phyloP scores from a whole-genome alignment of 2,329 filamentous ascomycete species.

The Diaporthe velutina region DNA sequence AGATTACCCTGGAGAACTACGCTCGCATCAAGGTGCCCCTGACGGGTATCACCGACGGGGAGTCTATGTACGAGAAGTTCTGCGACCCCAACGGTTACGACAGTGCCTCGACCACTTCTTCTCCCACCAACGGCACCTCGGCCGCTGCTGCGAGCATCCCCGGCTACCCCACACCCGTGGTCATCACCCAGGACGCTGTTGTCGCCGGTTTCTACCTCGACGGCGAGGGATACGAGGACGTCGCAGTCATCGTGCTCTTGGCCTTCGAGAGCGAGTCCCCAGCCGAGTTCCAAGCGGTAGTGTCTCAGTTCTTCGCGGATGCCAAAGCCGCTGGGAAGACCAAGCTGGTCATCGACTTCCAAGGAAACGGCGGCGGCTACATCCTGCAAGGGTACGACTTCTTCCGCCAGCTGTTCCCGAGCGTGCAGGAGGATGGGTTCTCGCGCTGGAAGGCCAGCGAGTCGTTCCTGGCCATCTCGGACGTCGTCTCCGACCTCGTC shows the following conservation, averaged over 20 bases:
- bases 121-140: slow-evolving; percentile 22
- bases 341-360: slow-evolving; percentile 71
- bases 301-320: slow-evolving; percentile 51
- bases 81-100: slow-evolving; percentile 44
- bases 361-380: slow-evolving; percentile 69
- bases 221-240: slow-evolving; percentile 47
- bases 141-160: slow-evolving; percentile 38
- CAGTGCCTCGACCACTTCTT: background rate
- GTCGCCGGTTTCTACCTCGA: slow-evolving; percentile 52
- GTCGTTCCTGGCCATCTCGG: slow-evolving; percentile 59
- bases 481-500: slow-evolving; percentile 57
- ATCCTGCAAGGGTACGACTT: slow-evolving; percentile 73
- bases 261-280: slow-evolving; percentile 45
- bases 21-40: slow-evolving; percentile 48
- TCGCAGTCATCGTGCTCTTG: slow-evolving; percentile 49
- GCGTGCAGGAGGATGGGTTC: slow-evolving; percentile 55
- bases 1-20: slow-evolving; percentile 47
- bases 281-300: slow-evolving; percentile 52
- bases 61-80: slow-evolving; percentile 51
- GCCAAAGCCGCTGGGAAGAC: slow-evolving; percentile 63
- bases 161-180: slow-evolving; percentile 48
- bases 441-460: slow-evolving; percentile 58
- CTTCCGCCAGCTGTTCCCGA: slow-evolving; percentile 68
- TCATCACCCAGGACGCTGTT: slow-evolving; percentile 45
- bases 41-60: slow-evolving; percentile 48